phyloP scores from a whole-genome alignment of 345 rosid genomes.

The Linum usitatissimum region DNA sequence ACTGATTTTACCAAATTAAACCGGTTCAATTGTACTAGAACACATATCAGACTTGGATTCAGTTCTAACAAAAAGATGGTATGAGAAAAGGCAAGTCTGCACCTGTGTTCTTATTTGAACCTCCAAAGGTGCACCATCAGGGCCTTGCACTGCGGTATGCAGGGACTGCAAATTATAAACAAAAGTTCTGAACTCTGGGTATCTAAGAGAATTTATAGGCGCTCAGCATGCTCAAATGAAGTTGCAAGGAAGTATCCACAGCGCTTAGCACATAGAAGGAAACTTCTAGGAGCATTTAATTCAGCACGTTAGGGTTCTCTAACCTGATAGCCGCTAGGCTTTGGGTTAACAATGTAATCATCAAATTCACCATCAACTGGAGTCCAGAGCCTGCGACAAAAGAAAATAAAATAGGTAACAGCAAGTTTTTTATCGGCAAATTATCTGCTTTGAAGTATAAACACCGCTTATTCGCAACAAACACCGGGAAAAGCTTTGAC shows the following conservation, averaged over 20 bases:
- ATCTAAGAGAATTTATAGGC: neutral
- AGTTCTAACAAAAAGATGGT: neutral
- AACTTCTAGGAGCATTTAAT: neutral
- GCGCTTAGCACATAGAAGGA: neutral
- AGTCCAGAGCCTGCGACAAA: conserved; percentile 50
- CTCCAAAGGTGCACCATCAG: conserved; percentile 59
- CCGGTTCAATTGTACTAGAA: too few relatives aligned
- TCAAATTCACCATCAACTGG: conserved; percentile 76
- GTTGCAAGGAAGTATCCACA: neutral
- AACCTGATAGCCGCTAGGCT: conserved; percentile 76
- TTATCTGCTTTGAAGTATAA: neutral
- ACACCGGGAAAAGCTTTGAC: too few relatives aligned
- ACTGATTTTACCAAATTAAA: neutral
- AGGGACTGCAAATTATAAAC: conserved; percentile 43
- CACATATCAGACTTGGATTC: neutral
- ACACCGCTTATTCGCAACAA: too few relatives aligned
- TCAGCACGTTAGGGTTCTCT: neutral
- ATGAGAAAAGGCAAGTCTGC: neutral
- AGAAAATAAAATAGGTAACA: conserved; percentile 5
- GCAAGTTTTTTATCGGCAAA: neutral
- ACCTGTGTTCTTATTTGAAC: conserved; percentile 83
- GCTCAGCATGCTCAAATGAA: conserved; percentile 1
- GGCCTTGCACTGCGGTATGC: conserved; percentile 67
- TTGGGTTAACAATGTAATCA: conserved; percentile 70
- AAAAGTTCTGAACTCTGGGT: neutral